phyloP scores from a whole-genome alignment of 768 basidiomycete species.

The Ramaria rubella region DNA sequence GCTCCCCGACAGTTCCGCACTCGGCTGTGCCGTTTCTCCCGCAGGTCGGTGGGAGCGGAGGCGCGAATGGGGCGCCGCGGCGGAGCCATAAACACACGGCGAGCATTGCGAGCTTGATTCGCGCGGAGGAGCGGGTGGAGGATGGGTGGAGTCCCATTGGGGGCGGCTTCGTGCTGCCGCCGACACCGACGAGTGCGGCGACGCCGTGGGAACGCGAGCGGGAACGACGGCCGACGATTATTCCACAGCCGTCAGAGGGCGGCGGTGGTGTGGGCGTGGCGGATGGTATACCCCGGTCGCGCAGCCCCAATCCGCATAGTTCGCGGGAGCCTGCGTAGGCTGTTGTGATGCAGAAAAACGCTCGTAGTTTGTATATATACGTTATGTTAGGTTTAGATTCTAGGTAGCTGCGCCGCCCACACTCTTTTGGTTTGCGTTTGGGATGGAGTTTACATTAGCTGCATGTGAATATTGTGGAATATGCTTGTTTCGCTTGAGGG shows the following conservation, averaged over 20 bases:
- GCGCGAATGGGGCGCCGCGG: slow-evolving; percentile 14
- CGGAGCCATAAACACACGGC: slow-evolving; percentile 67
- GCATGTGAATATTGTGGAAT: no score
- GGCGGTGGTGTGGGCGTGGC: no score
- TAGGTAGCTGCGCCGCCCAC: no score
- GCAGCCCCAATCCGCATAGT: neutral
- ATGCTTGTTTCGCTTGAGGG: no score
- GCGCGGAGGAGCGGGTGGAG: slow-evolving; percentile 67
- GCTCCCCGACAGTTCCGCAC: slow-evolving; percentile 44
- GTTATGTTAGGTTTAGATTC: neutral
- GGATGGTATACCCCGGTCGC: slow-evolving; percentile 6
- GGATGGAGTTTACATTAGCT: no score
- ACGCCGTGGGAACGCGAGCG: neutral
- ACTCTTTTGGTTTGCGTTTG: no score
- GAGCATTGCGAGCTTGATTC: slow-evolving; percentile 75
- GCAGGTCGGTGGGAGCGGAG: no score
- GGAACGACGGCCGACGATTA: neutral
- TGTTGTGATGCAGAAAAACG: neutral
- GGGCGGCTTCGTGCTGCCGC: slow-evolving; percentile 48
- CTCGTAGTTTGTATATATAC: no score
- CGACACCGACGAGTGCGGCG: slow-evolving; percentile 22
- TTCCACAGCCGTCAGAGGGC: neutral
- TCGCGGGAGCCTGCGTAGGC: neutral
- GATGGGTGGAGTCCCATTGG: slow-evolving; percentile 79
- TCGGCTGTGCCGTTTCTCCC: slow-evolving; percentile 32